Conservation (phyloP, 768 basidiomycete species). For the Tephrocybe sp. region DNA sequence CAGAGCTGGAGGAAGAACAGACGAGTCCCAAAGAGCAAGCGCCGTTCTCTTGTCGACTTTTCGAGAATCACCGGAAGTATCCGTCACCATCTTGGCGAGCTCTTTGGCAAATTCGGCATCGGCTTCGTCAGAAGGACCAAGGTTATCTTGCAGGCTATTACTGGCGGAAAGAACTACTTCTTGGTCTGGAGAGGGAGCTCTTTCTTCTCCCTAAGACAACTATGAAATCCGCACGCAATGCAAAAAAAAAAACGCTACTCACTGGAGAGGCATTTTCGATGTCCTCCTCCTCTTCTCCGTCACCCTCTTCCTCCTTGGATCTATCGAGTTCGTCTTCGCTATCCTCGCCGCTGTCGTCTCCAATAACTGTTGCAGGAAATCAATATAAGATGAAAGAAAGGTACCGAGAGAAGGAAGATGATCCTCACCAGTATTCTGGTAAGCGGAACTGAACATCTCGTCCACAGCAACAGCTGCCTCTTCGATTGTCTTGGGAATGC, state of each 20-base stretch:
- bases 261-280: constrained; percentile 58
- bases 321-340: constrained; percentile 66
- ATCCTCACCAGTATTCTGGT: constrained; percentile 57
- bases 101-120: constrained; percentile 95
- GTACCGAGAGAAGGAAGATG: not conserved
- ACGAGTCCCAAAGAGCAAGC: constrained; percentile 85
- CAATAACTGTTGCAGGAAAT: constrained; percentile 18
- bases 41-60: constrained; percentile 90
- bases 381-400: not conserved
- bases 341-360: constrained; percentile 63
- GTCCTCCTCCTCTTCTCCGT: constrained; percentile 69
- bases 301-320: constrained; percentile 43
- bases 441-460: constrained; percentile 75
- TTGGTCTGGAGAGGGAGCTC: constrained; percentile 82
- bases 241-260: constrained; percentile 18
- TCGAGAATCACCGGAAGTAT: constrained; percentile 78
- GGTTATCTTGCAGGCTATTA: constrained; percentile 59
- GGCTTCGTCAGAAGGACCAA: constrained; percentile 86
- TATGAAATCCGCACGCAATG: not conserved
- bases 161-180: constrained; percentile 66
- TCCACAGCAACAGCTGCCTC: constrained; percentile 90
- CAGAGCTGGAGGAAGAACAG: constrained; percentile 65
- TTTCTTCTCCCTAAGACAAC: constrained; percentile 52
- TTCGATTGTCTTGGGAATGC: constrained; percentile 70
- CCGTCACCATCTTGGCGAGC: constrained; percentile 91